Evolutionary conservation across 352 stramenopile genomes (phyloP).

Genomic region (Globisporangium nunn): DNA sequence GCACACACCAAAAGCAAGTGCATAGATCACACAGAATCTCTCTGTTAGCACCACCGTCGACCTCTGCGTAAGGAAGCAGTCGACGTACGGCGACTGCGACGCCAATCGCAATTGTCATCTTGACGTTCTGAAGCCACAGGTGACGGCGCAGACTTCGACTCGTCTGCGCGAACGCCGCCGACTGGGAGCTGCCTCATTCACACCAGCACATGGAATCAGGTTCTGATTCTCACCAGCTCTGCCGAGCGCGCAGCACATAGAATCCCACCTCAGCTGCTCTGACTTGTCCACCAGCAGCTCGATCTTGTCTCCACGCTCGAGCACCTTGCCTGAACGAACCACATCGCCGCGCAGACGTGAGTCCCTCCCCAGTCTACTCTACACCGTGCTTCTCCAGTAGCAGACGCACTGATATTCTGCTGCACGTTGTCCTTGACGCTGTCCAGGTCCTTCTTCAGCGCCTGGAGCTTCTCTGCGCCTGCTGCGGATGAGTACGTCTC

Average conservation of each 20-base stretch:
- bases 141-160: conserved; percentile 72
- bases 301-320: conserved; percentile 85
- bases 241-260: background rate
- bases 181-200: conserved; percentile 47
- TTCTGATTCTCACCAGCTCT: too few relatives aligned
- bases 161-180: conserved; percentile 75
- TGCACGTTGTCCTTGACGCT: conserved; percentile 74
- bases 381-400: background rate
- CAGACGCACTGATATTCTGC: conserved; percentile 68
- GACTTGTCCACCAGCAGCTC: conserved; percentile 84
- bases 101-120: conserved; percentile 80
- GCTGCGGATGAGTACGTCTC: conserved; percentile 73
- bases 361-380: background rate
- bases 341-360: background rate
- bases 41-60: background rate
- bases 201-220: too few relatives aligned
- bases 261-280: conserved; percentile 69
- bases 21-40: background rate
- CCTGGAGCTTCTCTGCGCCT: conserved; percentile 69
- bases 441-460: conserved; percentile 76
- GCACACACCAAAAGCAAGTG: conserved; percentile 1
- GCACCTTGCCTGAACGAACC: conserved; percentile 49
- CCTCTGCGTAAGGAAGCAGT: conserved; percentile 1
- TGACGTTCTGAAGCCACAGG: conserved; percentile 84
- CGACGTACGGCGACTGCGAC: conserved; percentile 56